These are phyloP conservation scores for Trypanosoma scelopori DNA, from an alignment of 208 protist species.

Conservation along the genomic window DNA sequence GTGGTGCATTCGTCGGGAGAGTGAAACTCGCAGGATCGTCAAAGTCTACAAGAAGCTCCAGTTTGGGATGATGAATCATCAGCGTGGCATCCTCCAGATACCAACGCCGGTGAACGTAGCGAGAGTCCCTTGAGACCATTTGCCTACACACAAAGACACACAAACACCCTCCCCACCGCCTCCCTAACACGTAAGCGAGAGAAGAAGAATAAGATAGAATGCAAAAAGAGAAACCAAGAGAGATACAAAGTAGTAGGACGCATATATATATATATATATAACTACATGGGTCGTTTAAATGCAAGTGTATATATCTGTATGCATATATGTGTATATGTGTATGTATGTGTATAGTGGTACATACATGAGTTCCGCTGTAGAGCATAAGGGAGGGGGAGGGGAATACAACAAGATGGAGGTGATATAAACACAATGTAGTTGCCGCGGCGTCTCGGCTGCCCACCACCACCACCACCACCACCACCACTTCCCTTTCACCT, in stretches of 20 bases:
- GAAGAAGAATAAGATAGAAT: slow-evolving; percentile 16
- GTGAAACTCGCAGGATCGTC: slow-evolving; percentile 60
- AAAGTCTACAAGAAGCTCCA: slow-evolving; percentile 79
- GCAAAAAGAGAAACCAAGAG: slow-evolving; percentile 17
- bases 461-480: no score
- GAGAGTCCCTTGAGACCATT: slow-evolving; percentile 65
- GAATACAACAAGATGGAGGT: neutral
- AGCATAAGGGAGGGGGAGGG: no score
- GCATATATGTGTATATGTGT: neutral
- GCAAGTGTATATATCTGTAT: neutral
- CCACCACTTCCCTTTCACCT: no score
- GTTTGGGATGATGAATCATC: slow-evolving; percentile 41
- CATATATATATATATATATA: slow-evolving; percentile 18
- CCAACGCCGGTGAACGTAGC: slow-evolving; percentile 67
- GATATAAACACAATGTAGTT: no score
- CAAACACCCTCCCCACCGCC: neutral
- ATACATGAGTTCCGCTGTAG: no score
- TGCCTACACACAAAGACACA: no score
- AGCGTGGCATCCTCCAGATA: slow-evolving; percentile 70
- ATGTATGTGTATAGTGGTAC: neutral
- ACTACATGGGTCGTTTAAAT: neutral
- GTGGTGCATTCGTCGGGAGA: slow-evolving; percentile 51
- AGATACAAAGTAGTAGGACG: neutral
- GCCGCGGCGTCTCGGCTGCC: no score
- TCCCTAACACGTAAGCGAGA: neutral